These are phyloP conservation scores for Exophiala phaeomuriformis DNA, from an alignment of 2,329 filamentous ascomycete genomes.

Conservation along the genomic window DNA sequence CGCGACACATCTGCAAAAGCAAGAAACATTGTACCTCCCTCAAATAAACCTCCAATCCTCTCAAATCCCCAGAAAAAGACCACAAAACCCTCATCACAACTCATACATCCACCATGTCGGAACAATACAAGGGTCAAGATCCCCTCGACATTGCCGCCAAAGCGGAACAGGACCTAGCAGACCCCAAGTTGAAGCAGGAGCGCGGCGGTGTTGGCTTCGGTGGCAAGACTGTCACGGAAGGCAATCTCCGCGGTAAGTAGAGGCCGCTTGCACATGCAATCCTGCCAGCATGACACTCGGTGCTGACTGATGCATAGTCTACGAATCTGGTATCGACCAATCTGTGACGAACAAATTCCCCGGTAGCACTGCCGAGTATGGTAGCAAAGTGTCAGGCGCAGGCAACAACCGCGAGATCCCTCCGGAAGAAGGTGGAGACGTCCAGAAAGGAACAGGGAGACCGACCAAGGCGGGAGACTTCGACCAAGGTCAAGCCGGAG, in stretches of 20 bases:
- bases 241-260: constrained; percentile 36
- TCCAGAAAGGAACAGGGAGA: constrained; percentile 27
- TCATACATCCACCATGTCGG: constrained; percentile 11
- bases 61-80: background rate
- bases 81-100: too few relatives aligned
- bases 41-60: background rate
- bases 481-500: constrained; percentile 25
- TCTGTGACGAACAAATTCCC: constrained; percentile 35
- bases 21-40: background rate
- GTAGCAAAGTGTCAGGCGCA: constrained; percentile 31
- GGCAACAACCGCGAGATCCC: constrained; percentile 37
- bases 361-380: constrained; percentile 34
- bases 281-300: background rate
- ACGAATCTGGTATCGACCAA: constrained; percentile 39
- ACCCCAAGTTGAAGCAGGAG: constrained; percentile 33
- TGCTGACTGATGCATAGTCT: constrained; percentile 1
- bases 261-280: background rate
- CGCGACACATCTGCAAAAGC: background rate
- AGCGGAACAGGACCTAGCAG: constrained; percentile 38
- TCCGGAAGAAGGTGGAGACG: constrained; percentile 36
- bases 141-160: constrained; percentile 28
- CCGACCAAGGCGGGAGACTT: constrained; percentile 34
- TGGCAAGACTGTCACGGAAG: constrained; percentile 22
- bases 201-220: constrained; percentile 30
- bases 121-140: constrained; percentile 21